Evolutionary conservation across 495 filamentous ascomycete genomes (phyloP), one percentile per base, ranked within the genome.

Genomic region (Trichoderma virens): DNA sequence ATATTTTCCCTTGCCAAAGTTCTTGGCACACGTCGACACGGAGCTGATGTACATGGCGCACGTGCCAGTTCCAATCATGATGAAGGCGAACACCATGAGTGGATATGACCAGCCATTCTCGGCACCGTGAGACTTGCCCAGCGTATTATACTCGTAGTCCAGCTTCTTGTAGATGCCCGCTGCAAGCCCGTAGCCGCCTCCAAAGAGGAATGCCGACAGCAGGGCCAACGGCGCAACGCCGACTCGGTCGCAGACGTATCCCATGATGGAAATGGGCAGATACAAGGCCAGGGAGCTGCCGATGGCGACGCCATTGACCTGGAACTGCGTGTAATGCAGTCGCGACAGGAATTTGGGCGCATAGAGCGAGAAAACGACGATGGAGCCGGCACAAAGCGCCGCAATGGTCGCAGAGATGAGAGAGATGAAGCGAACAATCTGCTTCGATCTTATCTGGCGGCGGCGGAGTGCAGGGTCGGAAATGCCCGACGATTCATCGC

Each of bases 21-120:
- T 98, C 84, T 98, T 98, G 28, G 93, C 94, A 65, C 92, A 96
- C 2, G 93, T 96, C 27, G 94, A 92, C 32, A 98, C 88, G 0
- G 90, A 89, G 39, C 85, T 82, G 30, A 97, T 72, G 72, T 98
- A 97, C 88, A 98, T 90, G 69, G 82, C 82, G 65, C 88, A 87
- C 0, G 94, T 97, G 5, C 87, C 93, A 66, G 86, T 83, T 1
- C 94, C 94, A 59, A 97, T 85, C 8, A 78, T 77, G 23, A 90
- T 81, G 69, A 98, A 98, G 1, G 90, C 90, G 61, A 89, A 63
- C 2, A 96, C 73, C 94, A 98, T 96, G 65, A 89, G 77, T 71
- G 80, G 82, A 66, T 92, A 95, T 3, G 90, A 88, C 81, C 86
- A 88, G 3, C 85, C 84, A 11, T 79, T 51, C 31, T 47, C 45